phyloP scores from a whole-genome alignment of 257 asterid species.

The Solanum tacnaense region DNA sequence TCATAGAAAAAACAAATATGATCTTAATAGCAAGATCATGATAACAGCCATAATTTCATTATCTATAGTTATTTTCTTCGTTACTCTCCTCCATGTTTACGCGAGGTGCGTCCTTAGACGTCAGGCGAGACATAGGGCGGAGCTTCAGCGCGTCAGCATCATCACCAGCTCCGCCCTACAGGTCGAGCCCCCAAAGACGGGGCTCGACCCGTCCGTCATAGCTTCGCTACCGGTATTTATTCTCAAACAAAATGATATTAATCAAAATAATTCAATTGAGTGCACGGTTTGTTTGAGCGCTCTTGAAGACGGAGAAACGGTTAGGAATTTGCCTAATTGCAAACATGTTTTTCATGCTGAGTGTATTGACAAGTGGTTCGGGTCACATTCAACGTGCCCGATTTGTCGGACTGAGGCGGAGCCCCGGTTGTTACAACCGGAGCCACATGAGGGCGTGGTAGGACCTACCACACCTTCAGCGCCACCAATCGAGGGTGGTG shows the following conservation, averaged over 20 bases:
- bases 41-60: constrained; percentile 56
- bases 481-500: constrained; percentile 23
- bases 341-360: constrained; percentile 66
- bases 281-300: constrained; percentile 63
- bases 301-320: constrained; percentile 61
- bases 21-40: constrained; percentile 57
- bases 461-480: constrained; percentile 23
- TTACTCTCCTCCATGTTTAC: constrained; percentile 56
- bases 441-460: constrained; percentile 41
- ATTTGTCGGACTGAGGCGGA: constrained; percentile 61
- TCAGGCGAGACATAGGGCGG: constrained; percentile 46
- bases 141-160: constrained; percentile 24
- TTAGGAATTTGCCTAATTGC: constrained; percentile 58
- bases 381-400: constrained; percentile 64
- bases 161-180: constrained; percentile 11
- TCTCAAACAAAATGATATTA: constrained; percentile 8
- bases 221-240: constrained; percentile 38
- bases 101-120: constrained; percentile 60
- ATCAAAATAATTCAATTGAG: constrained; percentile 17
- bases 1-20: neutral
- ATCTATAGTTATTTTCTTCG: constrained; percentile 45
- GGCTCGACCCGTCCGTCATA: constrained; percentile 49
- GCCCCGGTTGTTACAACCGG: constrained; percentile 41
- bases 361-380: constrained; percentile 70
- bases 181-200: constrained; percentile 31